Base-by-base conservation (phyloP, 2,329 filamentous ascomycete species). In the Thermomyces lanuginosus region DNA sequence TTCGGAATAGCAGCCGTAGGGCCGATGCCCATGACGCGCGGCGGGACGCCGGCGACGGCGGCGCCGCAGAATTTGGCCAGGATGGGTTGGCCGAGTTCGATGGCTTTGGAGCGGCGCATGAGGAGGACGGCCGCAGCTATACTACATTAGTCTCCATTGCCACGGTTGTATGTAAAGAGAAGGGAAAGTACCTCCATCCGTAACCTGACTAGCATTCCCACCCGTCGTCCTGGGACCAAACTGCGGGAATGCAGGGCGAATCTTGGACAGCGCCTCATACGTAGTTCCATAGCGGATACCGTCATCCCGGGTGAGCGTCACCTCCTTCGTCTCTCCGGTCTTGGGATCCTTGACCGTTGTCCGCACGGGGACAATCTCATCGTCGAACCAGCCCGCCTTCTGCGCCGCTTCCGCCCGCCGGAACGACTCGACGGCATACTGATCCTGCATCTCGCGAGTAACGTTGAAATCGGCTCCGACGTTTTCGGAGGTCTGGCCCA, bases 401-500 rank as follows among this genome's bases (percentile, higher is more conserved):
- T 95, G 89, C 1, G 89, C 84, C 21, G 56, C 64, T 62, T 98
- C 89, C 15, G 89, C 89, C 24, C 83, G 69, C 38, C 74, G 69
- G 63, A 83, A 98, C 23, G 76, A 83, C 61, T 91, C 82, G 6
- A 78, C 78, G 0, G 89, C 81, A 52, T 74, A 95, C 39, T 66
- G 62, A 55, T 98, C 89, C 59, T 95, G 80, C 49, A 61, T 58
- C 48, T 84, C 73, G 34, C 89, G 71, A 2, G 70, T 60, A 49
- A 98, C 75, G 48, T 76, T 70, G 54, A 95, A 95, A 58, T 95
- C 89, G 25, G 72, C 72, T 42, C 76, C 82, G 15, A 98, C 83
- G 49, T 95, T 95, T 63, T 98, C 89, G 33, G 77, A 86, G 2
- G 89, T 98, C 70, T 92, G 91, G 12, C 89, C 89, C 89, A 98